phyloP scores from a whole-genome alignment of 2,329 filamentous ascomycete species.

The Fusarium sp. region DNA sequence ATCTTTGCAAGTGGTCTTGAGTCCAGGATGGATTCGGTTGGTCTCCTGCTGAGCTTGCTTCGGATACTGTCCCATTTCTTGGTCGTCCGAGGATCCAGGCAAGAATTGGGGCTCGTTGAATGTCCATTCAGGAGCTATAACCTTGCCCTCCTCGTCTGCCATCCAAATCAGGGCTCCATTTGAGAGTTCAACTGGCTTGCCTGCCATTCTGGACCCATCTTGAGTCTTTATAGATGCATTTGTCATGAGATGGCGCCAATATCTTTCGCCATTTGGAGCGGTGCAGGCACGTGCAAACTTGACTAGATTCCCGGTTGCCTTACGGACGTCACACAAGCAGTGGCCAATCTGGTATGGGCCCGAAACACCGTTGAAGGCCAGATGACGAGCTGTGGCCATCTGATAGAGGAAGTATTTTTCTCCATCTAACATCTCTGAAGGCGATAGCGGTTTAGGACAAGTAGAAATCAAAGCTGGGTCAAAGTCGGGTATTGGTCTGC shows the following conservation, averaged over 20 bases:
- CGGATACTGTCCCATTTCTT: background rate
- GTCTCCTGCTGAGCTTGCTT: background rate
- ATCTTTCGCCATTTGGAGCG: background rate
- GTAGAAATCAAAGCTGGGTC: background rate
- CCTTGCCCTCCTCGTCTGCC: background rate
- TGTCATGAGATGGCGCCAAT: constrained; percentile 26
- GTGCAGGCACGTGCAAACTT: constrained; percentile 21
- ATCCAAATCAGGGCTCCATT: constrained; percentile 23
- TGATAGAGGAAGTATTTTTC: constrained; percentile 21
- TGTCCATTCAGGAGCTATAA: constrained; percentile 17
- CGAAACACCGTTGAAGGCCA: constrained; percentile 7
- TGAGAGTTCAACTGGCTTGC: constrained; percentile 3
- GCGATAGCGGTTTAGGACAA: constrained; percentile 12
- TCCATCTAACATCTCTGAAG: background rate
- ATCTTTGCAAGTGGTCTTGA: constrained; percentile 2
- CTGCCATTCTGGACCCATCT: constrained; percentile 3
- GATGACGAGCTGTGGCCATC: constrained; percentile 28
- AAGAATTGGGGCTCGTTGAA: constrained; percentile 2
- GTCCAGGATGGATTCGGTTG: background rate
- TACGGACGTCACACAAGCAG: constrained; percentile 33
- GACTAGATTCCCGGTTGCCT: constrained; percentile 2
- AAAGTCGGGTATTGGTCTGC: background rate
- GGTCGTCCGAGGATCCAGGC: background rate
- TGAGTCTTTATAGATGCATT: background rate
- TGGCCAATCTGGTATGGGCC: constrained; percentile 40